Percentiles rank a stretch among this genome's conserved stretches.
Evolutionary conservation across 805 yeast species (phyloP).

Genomic region (Pichia insulana): DNA sequence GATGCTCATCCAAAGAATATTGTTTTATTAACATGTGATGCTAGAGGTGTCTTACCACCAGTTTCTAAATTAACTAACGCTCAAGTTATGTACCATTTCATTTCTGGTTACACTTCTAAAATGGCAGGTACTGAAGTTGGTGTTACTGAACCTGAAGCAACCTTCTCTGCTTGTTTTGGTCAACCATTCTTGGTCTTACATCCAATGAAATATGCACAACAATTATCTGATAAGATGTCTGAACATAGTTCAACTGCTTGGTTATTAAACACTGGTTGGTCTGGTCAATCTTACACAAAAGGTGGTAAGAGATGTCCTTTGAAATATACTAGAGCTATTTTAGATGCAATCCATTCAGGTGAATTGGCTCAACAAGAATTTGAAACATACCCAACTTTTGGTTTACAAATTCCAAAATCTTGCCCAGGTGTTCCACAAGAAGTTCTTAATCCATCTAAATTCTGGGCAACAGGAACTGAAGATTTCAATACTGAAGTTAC

Average conservation of each 20-base stretch:
- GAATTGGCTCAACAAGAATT: conserved; percentile 69
- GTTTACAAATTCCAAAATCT: conserved; percentile 75
- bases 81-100: conserved; percentile 98
- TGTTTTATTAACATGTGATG: conserved; percentile 90
- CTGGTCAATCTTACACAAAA: conserved; percentile 81
- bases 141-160: conserved; percentile 95
- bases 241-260: conserved; percentile 87
- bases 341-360: conserved; percentile 92
- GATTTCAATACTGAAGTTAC: conserved; percentile 48
- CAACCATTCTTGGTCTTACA: conserved; percentile 97
- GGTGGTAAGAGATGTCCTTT: conserved; percentile 98
- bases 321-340: conserved; percentile 93
- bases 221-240: conserved; percentile 86
- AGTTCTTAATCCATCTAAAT: conserved; percentile 76
- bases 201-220: conserved; percentile 96
- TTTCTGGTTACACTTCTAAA: conserved; percentile 96
- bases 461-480: conserved; percentile 58
- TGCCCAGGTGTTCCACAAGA: conserved; percentile 79
- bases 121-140: conserved; percentile 99
- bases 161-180: conserved; percentile 97
- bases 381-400: conserved; percentile 81
- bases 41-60: conserved; percentile 96
- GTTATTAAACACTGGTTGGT: conserved; percentile 98
- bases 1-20: conserved; percentile 88
- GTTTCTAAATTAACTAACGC: conserved; percentile 87